Percentiles rank a stretch among this genome's conserved stretches.
Conservation (phyloP, 225 moss, liverwort and hornwort genomes). For the Bryoerythrophyllum caledonicum region DNA sequence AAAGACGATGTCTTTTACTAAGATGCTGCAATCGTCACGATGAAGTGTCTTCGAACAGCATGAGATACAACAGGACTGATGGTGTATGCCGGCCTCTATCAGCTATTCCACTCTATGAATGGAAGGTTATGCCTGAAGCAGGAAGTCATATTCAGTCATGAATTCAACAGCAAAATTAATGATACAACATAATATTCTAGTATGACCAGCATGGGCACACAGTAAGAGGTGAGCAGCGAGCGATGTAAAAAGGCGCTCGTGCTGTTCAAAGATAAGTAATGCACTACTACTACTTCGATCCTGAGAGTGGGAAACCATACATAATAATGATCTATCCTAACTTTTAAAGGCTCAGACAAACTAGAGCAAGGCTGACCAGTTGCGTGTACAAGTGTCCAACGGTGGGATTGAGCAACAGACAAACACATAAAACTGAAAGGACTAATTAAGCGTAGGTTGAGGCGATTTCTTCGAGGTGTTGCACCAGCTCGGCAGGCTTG, state of each 20-base stretch:
- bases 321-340: not conserved
- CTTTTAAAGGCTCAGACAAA: not conserved
- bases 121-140: not conserved
- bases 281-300: not conserved
- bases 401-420: slow-evolving; percentile 3
- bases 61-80: not conserved
- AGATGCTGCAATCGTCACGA: not conserved
- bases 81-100: not conserved
- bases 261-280: slow-evolving; percentile 6
- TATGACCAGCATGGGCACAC: slow-evolving; percentile 3
- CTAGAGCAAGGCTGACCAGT: not conserved
- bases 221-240: slow-evolving; percentile 13
- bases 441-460: slow-evolving; percentile 23
- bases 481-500: slow-evolving; percentile 34
- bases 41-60: not conserved
- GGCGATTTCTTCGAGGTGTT: slow-evolving; percentile 40
- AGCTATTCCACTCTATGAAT: not conserved
- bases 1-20: not conserved
- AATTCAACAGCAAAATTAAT: not conserved
- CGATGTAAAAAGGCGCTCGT: slow-evolving; percentile 11
- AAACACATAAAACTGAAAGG: not conserved
- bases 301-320: not conserved
- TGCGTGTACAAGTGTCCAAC: slow-evolving; percentile 13
- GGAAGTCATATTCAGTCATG: not conserved
- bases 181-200: slow-evolving; percentile 5